Evolutionary conservation across 176 grass and related monocot species (phyloP), one percentile per base, ranked within the genome.

Genomic region (Carex parvula): DNA sequence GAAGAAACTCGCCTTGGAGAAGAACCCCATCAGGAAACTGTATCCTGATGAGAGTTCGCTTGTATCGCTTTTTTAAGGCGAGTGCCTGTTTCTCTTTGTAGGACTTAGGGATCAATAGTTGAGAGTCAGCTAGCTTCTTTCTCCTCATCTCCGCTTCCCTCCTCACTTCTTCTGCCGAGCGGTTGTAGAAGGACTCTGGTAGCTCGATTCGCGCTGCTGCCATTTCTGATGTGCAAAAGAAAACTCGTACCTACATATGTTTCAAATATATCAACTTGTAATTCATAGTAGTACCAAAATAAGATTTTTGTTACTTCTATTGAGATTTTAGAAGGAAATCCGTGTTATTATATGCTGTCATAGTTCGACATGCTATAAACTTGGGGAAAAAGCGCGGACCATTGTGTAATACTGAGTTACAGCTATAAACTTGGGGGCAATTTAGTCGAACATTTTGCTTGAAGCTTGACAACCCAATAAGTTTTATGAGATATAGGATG

Each of bases 1-100:
- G 96, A 61, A 99, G 91, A 81, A 99, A 99, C 26, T 90, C 79
- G 29, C 88, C 96, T 84, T 99, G 93, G 26, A 99, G 89, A 89
- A 93, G 83, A 57, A 95, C 88, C 74, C 96, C 85, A 74, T 99
- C 96, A 52, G 96, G 96, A 83, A 99, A 99, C 70, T 99, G 93
- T 83, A 99, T 75, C 66, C 96, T 88, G 20, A 99, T 85, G 30
- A 99, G 64, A 79, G 88, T 82, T 83, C 89, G 80, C 33, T 88
- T 93, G 77, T 93, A 92, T 76, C 88, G 94, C 78, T 90, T 91
- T 53, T 86, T 87, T 84, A 89, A 80, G 81, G 93, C 88, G 55
- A 93, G 46, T 65, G 89, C 86, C 81, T 93, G 93, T 78, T 99
- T 99, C 86, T 95, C 96, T 78, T 86, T 87, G 69, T 92, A 99